A percentile compares a stretch with the other conserved stretches of the same genome.
These are phyloP conservation scores for Beta lomatogona DNA, from an alignment of 179 eudicot species.

Conservation along the genomic window DNA sequence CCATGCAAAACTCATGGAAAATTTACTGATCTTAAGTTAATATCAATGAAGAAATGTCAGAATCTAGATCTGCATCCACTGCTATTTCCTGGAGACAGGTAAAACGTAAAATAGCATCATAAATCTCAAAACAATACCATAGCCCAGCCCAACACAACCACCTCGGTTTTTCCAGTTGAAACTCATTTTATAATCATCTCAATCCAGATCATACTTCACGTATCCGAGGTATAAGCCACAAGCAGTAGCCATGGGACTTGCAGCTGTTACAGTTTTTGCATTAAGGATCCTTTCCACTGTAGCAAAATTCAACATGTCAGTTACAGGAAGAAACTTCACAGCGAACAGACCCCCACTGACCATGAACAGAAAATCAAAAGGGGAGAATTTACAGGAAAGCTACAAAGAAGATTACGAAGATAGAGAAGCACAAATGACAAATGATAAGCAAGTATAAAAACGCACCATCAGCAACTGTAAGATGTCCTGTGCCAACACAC, in stretches of 20 bases:
- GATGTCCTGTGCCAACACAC: constrained; percentile 81
- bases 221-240: constrained; percentile 85
- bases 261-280: constrained; percentile 72
- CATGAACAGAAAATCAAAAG: background rate
- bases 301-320: constrained; percentile 10
- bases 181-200: background rate
- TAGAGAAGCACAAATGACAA: background rate
- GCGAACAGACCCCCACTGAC: background rate
- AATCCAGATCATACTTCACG: constrained; percentile 75
- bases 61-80: background rate
- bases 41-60: background rate
- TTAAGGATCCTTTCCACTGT: constrained; percentile 78
- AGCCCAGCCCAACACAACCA: background rate
- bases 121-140: background rate
- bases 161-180: background rate
- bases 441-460: background rate
- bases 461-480: constrained; percentile 69
- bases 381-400: background rate
- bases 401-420: background rate
- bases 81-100: background rate
- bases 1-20: too few species aligned
- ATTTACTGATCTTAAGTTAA: background rate
- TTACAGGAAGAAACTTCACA: background rate
- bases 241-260: constrained; percentile 95
- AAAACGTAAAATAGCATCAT: background rate